Percentiles rank a stretch among this genome's conserved stretches.
phyloP scores from a whole-genome alignment of 78 protist genomes.

The Protostelium mycophagum region DNA sequence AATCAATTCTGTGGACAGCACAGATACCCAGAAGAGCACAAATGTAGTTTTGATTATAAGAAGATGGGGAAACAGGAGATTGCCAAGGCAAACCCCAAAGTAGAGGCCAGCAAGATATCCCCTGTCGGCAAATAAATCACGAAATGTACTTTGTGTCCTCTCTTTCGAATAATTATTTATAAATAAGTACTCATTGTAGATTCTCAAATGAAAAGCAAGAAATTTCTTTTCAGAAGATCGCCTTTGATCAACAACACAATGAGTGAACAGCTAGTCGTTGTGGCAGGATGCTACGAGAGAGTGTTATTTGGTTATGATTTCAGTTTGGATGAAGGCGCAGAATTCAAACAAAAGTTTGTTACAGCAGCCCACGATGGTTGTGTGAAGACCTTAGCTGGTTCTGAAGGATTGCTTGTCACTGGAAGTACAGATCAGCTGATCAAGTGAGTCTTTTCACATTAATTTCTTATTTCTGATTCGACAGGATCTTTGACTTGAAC shows the following conservation, averaged over 20 bases:
- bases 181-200: no score
- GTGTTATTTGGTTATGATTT: neutral
- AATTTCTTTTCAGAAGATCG: no score
- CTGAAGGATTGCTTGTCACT: neutral
- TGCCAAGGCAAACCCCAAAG: neutral
- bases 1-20: slow-evolving; percentile 1
- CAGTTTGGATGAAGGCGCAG: neutral
- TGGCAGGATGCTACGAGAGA: neutral
- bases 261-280: no score
- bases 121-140: neutral
- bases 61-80: neutral
- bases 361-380: neutral
- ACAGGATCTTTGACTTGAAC: neutral
- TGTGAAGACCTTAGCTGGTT: neutral
- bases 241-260: no score
- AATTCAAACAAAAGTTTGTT: neutral
- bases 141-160: no score
- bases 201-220: no score
- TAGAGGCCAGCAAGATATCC: neutral
- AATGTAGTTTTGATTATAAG: slow-evolving; percentile 7
- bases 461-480: neutral
- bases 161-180: no score
- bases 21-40: slow-evolving; percentile 7
- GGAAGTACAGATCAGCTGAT: neutral
- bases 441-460: neutral